Conservation (phyloP, 148 eudicot genomes). For the Rhododendron molle region DNA sequence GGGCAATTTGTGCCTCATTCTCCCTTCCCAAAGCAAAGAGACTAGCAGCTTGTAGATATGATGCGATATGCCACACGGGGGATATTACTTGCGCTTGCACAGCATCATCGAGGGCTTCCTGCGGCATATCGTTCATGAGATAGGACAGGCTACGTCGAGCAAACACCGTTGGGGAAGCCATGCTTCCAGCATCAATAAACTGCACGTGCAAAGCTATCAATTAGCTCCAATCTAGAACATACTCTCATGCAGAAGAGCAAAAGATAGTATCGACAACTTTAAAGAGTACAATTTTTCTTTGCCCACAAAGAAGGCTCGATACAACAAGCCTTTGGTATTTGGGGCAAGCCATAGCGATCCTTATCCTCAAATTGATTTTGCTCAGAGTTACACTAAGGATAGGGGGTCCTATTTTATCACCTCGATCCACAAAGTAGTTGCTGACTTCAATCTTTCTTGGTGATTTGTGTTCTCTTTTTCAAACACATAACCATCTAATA, state of each 20-base stretch:
- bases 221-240: slow-evolving; percentile 8
- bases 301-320: not conserved
- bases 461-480: not conserved
- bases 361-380: not conserved
- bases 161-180: slow-evolving; percentile 81
- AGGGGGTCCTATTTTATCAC: not conserved
- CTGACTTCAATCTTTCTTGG: not conserved
- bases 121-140: slow-evolving; percentile 78
- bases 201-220: slow-evolving; percentile 27
- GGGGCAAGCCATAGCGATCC: not conserved
- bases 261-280: not conserved
- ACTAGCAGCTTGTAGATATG: slow-evolving; percentile 84
- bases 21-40: slow-evolving; percentile 69
- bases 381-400: not conserved
- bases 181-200: slow-evolving; percentile 89
- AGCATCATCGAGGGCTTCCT: slow-evolving; percentile 80
- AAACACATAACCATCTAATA: not conserved
- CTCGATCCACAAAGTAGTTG: not conserved
- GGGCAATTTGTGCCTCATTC: slow-evolving; percentile 84
- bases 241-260: not conserved
- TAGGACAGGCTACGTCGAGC: slow-evolving; percentile 91
- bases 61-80: slow-evolving; percentile 80
- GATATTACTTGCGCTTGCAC: slow-evolving; percentile 76
- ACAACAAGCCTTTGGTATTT: not conserved
- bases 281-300: not conserved